phyloP scores from a whole-genome alignment of 306 rosid genomes.

The Lathyrus tuberosus region DNA sequence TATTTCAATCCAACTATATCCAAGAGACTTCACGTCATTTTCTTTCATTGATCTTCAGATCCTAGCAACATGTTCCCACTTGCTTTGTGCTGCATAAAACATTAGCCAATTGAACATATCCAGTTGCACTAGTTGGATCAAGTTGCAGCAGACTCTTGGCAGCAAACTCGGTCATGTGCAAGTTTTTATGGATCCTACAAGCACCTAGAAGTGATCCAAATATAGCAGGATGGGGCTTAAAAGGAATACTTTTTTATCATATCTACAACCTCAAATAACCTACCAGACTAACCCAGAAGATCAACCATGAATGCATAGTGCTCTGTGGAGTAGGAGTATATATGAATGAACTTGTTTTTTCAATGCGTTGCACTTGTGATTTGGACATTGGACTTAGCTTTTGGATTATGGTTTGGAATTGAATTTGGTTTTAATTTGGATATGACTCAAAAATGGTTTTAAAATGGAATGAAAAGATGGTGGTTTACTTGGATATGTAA shows the following conservation, averaged over 20 bases:
- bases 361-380: too few species aligned
- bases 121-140: conserved; percentile 68
- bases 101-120: conserved; percentile 83
- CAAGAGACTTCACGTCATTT: conserved; percentile 68
- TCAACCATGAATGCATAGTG: conserved; percentile 80
- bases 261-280: conserved; percentile 59
- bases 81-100: conserved; percentile 65
- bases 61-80: conserved; percentile 72
- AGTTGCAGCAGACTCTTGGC: conserved; percentile 69
- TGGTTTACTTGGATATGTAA: too few species aligned
- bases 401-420: too few species aligned
- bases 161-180: conserved; percentile 68
- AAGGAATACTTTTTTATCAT: conserved; percentile 68
- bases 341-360: too few species aligned
- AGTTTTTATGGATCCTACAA: conserved; percentile 72
- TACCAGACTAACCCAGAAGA: conserved; percentile 80
- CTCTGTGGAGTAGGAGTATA: too few species aligned
- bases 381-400: too few species aligned
- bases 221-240: conserved; percentile 71
- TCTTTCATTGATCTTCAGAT: conserved; percentile 76
- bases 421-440: too few species aligned
- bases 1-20: conserved; percentile 88
- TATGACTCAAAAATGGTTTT: too few species aligned
- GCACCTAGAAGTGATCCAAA: conserved; percentile 86
- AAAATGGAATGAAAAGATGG: too few species aligned